Conservation (phyloP, 768 basidiomycete species). For the Mrakia blollopis region DNA sequence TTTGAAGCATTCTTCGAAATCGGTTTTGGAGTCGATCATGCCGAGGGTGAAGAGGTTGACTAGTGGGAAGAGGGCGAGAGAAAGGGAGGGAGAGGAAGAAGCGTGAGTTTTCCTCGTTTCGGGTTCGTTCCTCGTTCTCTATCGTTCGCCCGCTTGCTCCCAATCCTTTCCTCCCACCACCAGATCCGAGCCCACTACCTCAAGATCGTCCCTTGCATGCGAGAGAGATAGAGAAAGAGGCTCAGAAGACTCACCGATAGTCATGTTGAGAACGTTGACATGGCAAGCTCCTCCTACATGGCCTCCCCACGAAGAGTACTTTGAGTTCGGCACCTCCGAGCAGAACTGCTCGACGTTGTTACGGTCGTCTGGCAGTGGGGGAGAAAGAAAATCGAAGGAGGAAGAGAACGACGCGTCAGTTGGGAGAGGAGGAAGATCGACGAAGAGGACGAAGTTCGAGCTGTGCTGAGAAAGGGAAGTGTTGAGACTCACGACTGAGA, state of each 20-base stretch:
- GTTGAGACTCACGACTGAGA: not conserved
- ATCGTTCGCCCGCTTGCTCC: too few species aligned
- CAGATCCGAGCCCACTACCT: too few species aligned
- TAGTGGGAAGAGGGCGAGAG: not conserved
- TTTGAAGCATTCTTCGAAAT: not conserved
- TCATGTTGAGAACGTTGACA: not conserved
- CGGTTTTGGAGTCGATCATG: not conserved
- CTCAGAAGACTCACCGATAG: not conserved
- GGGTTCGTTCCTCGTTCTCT: too few species aligned
- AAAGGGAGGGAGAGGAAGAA: not conserved
- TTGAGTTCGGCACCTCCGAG: not conserved
- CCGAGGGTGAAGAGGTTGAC: not conserved
- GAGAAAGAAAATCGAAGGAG: not conserved
- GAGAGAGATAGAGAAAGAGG: too few species aligned
- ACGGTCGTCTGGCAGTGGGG: not conserved
- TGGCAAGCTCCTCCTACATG: not conserved
- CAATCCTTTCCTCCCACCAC: too few species aligned
- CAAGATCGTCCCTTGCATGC: too few species aligned
- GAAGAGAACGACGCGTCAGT: not conserved
- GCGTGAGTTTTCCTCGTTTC: not conserved
- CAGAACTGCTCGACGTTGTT: not conserved
- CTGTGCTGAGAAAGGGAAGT: too few species aligned
- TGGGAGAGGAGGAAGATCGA: not conserved
- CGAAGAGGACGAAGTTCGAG: not conserved
- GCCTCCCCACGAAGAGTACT: not conserved